Conservation (phyloP, 1,139 yeast species). For the Sugiyamaella japonica region DNA sequence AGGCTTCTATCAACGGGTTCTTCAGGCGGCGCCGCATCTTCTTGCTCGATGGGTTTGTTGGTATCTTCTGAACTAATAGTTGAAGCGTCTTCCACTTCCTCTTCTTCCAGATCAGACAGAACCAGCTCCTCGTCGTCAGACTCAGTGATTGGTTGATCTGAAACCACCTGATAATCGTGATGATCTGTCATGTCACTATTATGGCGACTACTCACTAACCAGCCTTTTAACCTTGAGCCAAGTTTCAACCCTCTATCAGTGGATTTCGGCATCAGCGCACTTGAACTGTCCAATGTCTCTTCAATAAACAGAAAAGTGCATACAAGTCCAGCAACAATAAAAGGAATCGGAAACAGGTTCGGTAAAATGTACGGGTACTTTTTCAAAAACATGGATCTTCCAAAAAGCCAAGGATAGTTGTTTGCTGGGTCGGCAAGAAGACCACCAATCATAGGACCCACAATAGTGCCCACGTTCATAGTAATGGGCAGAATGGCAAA, state of each 20-base stretch:
- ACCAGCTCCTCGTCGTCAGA: conserved; percentile 20
- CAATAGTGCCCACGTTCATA: conserved; percentile 55
- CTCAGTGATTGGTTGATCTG: conserved; percentile 6
- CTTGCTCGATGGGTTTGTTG: not conserved
- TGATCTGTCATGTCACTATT: not conserved
- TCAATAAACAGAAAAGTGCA: conserved; percentile 53
- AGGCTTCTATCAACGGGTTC: conserved; percentile 15
- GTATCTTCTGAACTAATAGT: not conserved
- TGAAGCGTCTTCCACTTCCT: not conserved
- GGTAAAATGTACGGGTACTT: conserved; percentile 60
- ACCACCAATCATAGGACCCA: conserved; percentile 51
- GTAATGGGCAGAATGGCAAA: conserved; percentile 58
- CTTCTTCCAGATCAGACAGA: conserved; percentile 20
- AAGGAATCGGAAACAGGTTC: conserved; percentile 53
- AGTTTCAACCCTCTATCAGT: conserved; percentile 48
- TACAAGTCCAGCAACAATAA: conserved; percentile 41
- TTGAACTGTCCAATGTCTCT: conserved; percentile 52
- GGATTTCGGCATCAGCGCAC: conserved; percentile 50
- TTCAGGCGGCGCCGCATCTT: not conserved
- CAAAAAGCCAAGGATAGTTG: conserved; percentile 31
- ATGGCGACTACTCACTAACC: conserved; percentile 4
- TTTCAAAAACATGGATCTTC: conserved; percentile 37
- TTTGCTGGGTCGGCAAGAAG: conserved; percentile 42
- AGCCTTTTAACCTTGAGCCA: conserved; percentile 26
- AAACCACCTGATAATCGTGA: conserved; percentile 12